Evolutionary conservation across 257 asterid species (phyloP), one percentile per base, ranked within the genome.

Genomic region (Euphrasia confusa): DNA sequence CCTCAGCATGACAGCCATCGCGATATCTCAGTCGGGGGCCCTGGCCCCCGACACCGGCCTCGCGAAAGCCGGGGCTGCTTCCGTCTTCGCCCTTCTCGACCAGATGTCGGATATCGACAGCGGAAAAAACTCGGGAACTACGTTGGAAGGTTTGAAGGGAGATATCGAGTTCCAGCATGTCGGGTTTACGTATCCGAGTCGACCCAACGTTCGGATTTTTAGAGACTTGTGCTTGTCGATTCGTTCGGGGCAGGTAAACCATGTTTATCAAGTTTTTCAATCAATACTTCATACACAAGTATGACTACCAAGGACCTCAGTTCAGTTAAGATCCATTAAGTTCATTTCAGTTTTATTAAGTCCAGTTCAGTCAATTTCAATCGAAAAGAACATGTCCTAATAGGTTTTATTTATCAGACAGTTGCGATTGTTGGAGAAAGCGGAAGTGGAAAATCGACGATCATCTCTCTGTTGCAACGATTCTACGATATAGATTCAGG

Each of bases 351-450:
- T n/a, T n/a, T n/a, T n/a, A n/a, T n/a, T n/a, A n/a, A n/a, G n/a
- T n/a, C n/a, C n/a, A n/a, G n/a, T n/a, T n/a, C n/a, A n/a, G n/a
- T n/a, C n/a, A n/a, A n/a, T n/a, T 40, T 7, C 26, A 17, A 4
- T 10, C 17, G 17, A 32, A 8, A 50, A 33, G 24, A 54, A 11
- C 27, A n/a, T n/a, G n/a, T 33, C 35, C 44, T 66, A 17, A 68
- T 17, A 5, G 2, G 52, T 44, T 45, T 61, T 11, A 15, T 59
- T 55, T 26, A 56, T 65, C 78, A 83, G 89, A 78, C 76, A 11
- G 82, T 78, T 44, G 89, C 89, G 5, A 68, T 83, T 5, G 82
- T 83, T 9, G 89, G 89, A 48, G 84, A 80, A 68, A 83, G 89
- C 65, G 89, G 89, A 0, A 68, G 89, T 48, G 86, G 89, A 40